Evolutionary conservation across 257 asterid species (phyloP), one percentile per base, ranked within the genome.

Genomic region (Cruciata laevipes): DNA sequence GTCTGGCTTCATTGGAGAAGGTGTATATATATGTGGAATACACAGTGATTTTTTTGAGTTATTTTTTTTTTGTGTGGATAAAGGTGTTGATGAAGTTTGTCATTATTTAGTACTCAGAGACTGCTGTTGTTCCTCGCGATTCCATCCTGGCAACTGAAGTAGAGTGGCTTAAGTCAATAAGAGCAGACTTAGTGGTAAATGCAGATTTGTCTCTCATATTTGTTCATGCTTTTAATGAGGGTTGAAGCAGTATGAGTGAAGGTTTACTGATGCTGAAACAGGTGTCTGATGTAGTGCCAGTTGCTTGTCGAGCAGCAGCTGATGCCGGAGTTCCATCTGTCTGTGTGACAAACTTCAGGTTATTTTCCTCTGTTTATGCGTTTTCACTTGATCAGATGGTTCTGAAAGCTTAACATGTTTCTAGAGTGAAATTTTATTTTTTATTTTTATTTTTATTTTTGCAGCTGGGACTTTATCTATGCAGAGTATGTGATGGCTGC

Each of bases 221-320:
- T n/a, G 0, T 30, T 47, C 5, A 5, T 47, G 25, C 12, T 30
- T 47, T 66, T 24, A 4, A 24, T 47, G 44, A 49, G 44, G 44
- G 17, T 51, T 6, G 3, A 66, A 51, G 35, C 61, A 49, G 4
- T 35, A 30, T 66, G 37, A 49, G 61, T n/a, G 27, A 58, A 42
- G 49, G 37, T 25, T 25, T 21, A 44, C 25, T 33, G n/a, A 27
- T 73, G 12, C 55, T n/a, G 27, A 33, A 77, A 70, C 76, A 94
- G 99, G 96, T 90, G n/a, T 94, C 99, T 40, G 99, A 94, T 83
- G 99, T 94, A 67, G 97, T 94, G 73, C 99, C 97, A 62, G 92
- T 94, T 75, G 97, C 99, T 68, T 90, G 97, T 75, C 83, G 99
- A 71, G 99, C 97, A 37, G 99, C 99, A 59, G 97, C 99, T 72